phyloP scores from a whole-genome alignment of 768 basidiomycete genomes.

The Podaxis mareebaensis region DNA sequence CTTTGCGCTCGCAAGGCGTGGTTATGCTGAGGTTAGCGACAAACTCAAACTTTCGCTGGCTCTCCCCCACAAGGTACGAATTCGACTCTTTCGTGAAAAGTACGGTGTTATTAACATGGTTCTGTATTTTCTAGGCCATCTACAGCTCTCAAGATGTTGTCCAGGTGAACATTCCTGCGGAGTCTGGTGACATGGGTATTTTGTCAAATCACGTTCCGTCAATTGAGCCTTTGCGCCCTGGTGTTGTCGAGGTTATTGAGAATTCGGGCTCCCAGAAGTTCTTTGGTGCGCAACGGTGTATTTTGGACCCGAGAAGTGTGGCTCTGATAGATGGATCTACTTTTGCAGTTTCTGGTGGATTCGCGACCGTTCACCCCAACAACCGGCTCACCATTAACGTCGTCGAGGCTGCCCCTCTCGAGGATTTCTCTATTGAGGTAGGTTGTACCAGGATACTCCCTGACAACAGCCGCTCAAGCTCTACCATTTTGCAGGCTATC shows the following conservation, averaged over 20 bases:
- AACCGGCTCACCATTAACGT: constrained; percentile 97
- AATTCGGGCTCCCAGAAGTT: constrained; percentile 84
- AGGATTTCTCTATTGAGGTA: constrained; percentile 90
- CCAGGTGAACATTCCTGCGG: constrained; percentile 94
- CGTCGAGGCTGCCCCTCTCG: constrained; percentile 92
- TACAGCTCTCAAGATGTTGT: constrained; percentile 90
- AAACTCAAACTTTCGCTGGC: constrained; percentile 93
- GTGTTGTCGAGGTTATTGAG: constrained; percentile 94
- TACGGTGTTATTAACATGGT: not conserved
- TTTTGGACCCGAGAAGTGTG: not conserved
- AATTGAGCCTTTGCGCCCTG: constrained; percentile 94
- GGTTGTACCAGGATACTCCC: constrained; percentile 20
- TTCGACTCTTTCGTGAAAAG: not conserved
- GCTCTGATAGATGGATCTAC: constrained; percentile 1
- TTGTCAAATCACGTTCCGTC: constrained; percentile 98
- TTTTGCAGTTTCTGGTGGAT: constrained; percentile 84
- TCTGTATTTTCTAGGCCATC: constrained; percentile 61
- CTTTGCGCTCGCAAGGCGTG: constrained; percentile 62
- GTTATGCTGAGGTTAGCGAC: constrained; percentile 90
- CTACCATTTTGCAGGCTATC: constrained; percentile 63
- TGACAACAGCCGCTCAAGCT: not conserved
- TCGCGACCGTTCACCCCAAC: constrained; percentile 97
- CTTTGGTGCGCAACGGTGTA: constrained; percentile 76
- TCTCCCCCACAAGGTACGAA: constrained; percentile 90
- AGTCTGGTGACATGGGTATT: constrained; percentile 98